Conservation (phyloP, 495 filamentous ascomycete genomes). For the Neurospora terricola region DNA sequence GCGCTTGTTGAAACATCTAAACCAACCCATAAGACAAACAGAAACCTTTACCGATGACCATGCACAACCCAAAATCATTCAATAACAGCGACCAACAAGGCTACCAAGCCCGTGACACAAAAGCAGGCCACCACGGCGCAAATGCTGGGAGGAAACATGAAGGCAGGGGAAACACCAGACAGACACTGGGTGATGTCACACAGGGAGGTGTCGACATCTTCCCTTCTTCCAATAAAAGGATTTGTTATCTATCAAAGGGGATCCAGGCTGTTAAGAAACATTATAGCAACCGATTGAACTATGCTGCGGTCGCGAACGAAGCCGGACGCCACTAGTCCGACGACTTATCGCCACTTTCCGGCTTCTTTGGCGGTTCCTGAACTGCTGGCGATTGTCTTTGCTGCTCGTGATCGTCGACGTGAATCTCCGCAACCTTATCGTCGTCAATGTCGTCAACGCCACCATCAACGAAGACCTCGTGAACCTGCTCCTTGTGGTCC, state of each 20-base stretch:
- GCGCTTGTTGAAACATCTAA: neutral
- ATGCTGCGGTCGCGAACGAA: neutral
- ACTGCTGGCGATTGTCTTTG: slow-evolving; percentile 1
- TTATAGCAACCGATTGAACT: neutral
- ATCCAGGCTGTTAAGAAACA: neutral
- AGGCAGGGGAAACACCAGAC: neutral
- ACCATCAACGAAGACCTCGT: slow-evolving; percentile 21
- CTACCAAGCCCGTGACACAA: neutral
- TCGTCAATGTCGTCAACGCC: slow-evolving; percentile 25
- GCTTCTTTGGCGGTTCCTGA: neutral
- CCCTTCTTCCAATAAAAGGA: neutral
- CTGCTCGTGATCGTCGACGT: slow-evolving; percentile 25
- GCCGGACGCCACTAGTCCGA: neutral
- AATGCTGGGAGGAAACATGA: neutral
- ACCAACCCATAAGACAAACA: neutral
- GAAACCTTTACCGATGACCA: neutral
- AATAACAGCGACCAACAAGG: neutral
- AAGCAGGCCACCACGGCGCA: neutral
- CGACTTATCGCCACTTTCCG: neutral
- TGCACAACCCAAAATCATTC: neutral
- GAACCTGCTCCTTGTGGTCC: slow-evolving; percentile 23
- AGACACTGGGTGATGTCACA: neutral
- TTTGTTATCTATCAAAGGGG: neutral
- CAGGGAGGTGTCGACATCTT: neutral
- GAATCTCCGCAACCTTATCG: slow-evolving; percentile 36